These are phyloP conservation scores for Terfezia boudieri DNA, from an alignment of 495 filamentous ascomycete genomes.

Conservation along the genomic window DNA sequence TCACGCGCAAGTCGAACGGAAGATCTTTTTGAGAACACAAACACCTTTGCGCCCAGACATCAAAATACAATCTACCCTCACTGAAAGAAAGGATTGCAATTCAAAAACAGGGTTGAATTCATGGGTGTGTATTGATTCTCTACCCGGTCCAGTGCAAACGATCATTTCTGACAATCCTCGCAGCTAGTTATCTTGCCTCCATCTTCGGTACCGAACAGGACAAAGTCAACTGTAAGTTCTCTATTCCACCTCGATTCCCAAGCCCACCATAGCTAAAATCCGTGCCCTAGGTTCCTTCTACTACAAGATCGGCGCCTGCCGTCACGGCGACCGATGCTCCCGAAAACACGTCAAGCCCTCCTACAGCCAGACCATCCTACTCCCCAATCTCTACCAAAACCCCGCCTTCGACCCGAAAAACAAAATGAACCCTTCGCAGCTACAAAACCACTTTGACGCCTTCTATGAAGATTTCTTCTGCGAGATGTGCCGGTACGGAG, in stretches of 20 bases:
- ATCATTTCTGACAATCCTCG: not conserved
- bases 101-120: no score
- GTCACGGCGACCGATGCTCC: slow-evolving; percentile 92
- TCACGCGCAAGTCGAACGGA: no score
- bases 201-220: slow-evolving; percentile 99
- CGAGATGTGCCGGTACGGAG: slow-evolving; percentile 90
- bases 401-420: slow-evolving; percentile 91
- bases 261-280: not conserved
- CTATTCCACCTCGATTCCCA: not conserved
- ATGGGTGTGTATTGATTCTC: no score
- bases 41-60: no score
- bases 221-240: slow-evolving; percentile 43
- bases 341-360: slow-evolving; percentile 98
- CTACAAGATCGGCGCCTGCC: slow-evolving; percentile 96
- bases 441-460: slow-evolving; percentile 97
- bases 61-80: no score
- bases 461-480: slow-evolving; percentile 99
- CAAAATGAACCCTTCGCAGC: slow-evolving; percentile 82
- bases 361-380: slow-evolving; percentile 89
- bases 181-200: slow-evolving; percentile 90
- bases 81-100: no score
- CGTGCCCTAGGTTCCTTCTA: slow-evolving; percentile 37
- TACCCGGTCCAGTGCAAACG: no score
- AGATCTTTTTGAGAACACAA: no score
- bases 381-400: slow-evolving; percentile 98